Conservation (phyloP, 768 basidiomycete genomes). For the Tubosaeta sp. region DNA sequence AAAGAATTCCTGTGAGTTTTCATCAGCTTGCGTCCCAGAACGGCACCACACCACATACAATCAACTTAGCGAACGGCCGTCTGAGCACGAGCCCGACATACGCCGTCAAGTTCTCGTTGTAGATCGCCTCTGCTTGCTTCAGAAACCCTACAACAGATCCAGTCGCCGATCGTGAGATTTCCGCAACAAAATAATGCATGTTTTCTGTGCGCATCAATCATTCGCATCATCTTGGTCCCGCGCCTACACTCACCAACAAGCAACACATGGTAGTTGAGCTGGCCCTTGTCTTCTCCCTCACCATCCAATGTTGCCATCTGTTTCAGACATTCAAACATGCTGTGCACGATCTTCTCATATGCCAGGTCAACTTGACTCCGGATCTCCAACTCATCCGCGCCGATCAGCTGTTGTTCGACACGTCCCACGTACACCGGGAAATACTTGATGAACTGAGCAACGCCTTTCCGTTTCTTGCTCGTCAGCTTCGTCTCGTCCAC, state of each 20-base stretch:
- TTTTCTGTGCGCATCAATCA: slow-evolving; percentile 59
- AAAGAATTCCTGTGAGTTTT: slow-evolving; percentile 75
- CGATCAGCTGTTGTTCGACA: slow-evolving; percentile 80
- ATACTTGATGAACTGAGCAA: slow-evolving; percentile 86
- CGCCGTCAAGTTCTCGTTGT: slow-evolving; percentile 82
- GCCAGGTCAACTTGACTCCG: slow-evolving; percentile 72
- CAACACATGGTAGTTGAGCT: slow-evolving; percentile 94
- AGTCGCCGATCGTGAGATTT: slow-evolving; percentile 68
- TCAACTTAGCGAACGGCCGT: slow-evolving; percentile 80
- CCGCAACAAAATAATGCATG: slow-evolving; percentile 90
- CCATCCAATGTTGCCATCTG: slow-evolving; percentile 96
- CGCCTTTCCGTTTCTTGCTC: slow-evolving; percentile 89
- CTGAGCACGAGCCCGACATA: slow-evolving; percentile 87
- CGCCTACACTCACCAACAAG: slow-evolving; percentile 70
- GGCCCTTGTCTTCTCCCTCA: slow-evolving; percentile 92
- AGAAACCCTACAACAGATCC: slow-evolving; percentile 59
- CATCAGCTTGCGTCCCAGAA: slow-evolving; percentile 1
- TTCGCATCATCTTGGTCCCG: neutral
- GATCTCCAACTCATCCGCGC: slow-evolving; percentile 72
- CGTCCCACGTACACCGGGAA: slow-evolving; percentile 86
- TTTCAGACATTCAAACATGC: slow-evolving; percentile 90
- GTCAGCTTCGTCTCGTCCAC: slow-evolving; percentile 90
- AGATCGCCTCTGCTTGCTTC: slow-evolving; percentile 73
- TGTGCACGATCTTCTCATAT: slow-evolving; percentile 83
- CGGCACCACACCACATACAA: slow-evolving; percentile 48